These are phyloP conservation scores for Termitomyces sp. DNA, from an alignment of 768 basidiomycete genomes.

Conservation along the genomic window DNA sequence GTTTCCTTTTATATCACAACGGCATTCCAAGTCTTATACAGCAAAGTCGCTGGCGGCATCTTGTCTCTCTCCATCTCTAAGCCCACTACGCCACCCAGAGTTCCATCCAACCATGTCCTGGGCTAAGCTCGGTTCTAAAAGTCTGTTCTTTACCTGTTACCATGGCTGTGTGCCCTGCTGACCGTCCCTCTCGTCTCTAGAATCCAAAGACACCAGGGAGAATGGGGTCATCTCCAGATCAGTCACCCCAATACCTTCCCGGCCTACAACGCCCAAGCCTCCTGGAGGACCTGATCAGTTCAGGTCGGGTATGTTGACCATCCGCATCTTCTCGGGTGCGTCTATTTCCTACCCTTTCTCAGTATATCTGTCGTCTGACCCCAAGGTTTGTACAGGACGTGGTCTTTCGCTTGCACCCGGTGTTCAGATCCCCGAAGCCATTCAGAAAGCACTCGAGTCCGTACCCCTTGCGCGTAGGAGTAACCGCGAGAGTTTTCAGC, in stretches of 20 bases:
- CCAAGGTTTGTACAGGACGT: conserved; percentile 44
- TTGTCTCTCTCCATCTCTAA: conserved; percentile 16
- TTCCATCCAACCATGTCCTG: conserved; percentile 42
- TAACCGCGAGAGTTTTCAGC: conserved; percentile 87
- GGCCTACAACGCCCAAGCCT: conserved; percentile 73
- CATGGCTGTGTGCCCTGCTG: conserved; percentile 1
- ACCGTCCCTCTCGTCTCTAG: conserved; percentile 26
- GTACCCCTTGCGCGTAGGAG: conserved; percentile 51
- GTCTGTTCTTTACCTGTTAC: conserved; percentile 20
- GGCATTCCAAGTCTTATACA: conserved; percentile 9
- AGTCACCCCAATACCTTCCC: conserved; percentile 75
- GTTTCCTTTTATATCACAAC: conserved; percentile 8
- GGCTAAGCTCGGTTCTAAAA: conserved; percentile 42
- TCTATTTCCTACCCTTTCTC: conserved; percentile 7
- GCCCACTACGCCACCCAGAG: conserved; percentile 11
- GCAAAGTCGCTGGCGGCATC: conserved; percentile 25
- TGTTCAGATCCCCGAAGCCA: conserved; percentile 74
- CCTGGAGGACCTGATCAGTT: conserved; percentile 55
- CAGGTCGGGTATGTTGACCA: conserved; percentile 88
- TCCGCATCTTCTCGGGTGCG: conserved; percentile 90
- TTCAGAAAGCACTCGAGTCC: conserved; percentile 74
- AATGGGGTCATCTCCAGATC: conserved; percentile 72
- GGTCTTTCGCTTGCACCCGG: conserved; percentile 79
- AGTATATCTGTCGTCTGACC: neutral
- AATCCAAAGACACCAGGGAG: conserved; percentile 66